Evolutionary conservation across 306 rosid species (phyloP).

Genomic region (Begonia fuchsioides): DNA sequence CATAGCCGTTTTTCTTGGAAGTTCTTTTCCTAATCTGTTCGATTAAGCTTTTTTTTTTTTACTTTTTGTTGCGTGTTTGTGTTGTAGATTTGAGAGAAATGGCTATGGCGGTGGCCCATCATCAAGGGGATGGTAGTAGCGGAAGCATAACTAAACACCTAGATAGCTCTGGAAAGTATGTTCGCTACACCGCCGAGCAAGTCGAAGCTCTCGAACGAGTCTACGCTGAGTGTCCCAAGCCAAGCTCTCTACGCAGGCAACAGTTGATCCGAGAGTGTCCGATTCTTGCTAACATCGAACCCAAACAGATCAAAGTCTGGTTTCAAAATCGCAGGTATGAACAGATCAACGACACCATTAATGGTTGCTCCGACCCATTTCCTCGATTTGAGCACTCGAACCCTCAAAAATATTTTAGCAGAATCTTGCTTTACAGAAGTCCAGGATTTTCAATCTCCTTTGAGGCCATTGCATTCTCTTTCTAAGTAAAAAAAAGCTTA

Average conservation of each 20-base stretch:
- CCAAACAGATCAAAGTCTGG: conserved; percentile 99
- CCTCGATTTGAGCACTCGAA: too few species aligned
- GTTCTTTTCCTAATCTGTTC: too few species aligned
- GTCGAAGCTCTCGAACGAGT: conserved; percentile 92
- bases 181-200: conserved; percentile 84
- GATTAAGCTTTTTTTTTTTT: too few species aligned
- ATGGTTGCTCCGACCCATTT: too few species aligned
- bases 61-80: not conserved
- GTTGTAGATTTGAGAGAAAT: conserved; percentile 19
- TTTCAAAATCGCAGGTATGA: conserved; percentile 86
- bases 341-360: too few species aligned
- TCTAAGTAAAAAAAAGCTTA: too few species aligned
- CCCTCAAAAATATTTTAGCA: too few species aligned
- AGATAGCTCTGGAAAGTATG: conserved; percentile 73
- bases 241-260: conserved; percentile 84
- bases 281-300: conserved; percentile 80
- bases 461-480: too few species aligned
- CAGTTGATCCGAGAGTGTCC: conserved; percentile 90
- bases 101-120: conserved; percentile 89
- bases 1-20: not conserved
- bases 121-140: conserved; percentile 74
- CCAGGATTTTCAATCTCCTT: too few species aligned
- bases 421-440: not conserved
- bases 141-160: conserved; percentile 77
- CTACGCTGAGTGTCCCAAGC: conserved; percentile 89